Evolutionary conservation across 2,329 filamentous ascomycete species (phyloP), one percentile per base, ranked within the genome.

Genomic region (Chalaropsis ovoidea): DNA sequence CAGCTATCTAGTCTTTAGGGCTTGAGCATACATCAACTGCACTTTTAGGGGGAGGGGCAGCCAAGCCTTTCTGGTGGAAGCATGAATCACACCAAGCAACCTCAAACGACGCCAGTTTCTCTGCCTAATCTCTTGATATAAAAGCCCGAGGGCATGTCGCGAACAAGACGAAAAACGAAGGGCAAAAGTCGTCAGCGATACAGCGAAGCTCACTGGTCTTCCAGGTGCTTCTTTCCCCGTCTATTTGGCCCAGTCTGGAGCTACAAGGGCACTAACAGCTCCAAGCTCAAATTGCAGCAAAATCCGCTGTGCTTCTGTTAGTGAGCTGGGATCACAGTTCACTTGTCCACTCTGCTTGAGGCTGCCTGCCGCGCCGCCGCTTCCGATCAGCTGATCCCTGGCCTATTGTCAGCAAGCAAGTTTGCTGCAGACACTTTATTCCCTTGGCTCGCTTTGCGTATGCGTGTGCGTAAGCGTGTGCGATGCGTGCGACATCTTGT

Each of bases 351-450:
- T 10, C 27, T 31, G 27, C 22, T 24, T 27, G 27, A 56, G 15
- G 11, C 10, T 6, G 31, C 24, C 15, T 24, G 49, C 49, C 49
- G 22, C 22, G 11, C 49, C 49, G 22, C 27, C 24, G 13, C 49
- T 56, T 56, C 49, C 49, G 22, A 56, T 56, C 49, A 56, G 49
- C 49, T 56, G 49, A 56, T 56, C 24, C 49, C 49, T 43, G 42
- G 42, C 42, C 42, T 2, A 43, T 31, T 56, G 3, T 24, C 17
- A 56, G 15, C 49, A 35, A 56, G 15, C 49, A 56, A 19, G 49
- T 56, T 31, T 56, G 10, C 49, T 56, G 49, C 49, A 56, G 3
- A 31, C 49, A 56, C 49, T 56, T 56, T 31, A 56, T 19, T 31
- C 49, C 15, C 11, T 56, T 17, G 22, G 22, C 22, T 27, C 17